Percentiles rank a stretch among this genome's conserved stretches.
These are phyloP conservation scores for Cystobasidium slooffiae DNA, from an alignment of 1,284 basidiomycete genomes.

Conservation along the genomic window DNA sequence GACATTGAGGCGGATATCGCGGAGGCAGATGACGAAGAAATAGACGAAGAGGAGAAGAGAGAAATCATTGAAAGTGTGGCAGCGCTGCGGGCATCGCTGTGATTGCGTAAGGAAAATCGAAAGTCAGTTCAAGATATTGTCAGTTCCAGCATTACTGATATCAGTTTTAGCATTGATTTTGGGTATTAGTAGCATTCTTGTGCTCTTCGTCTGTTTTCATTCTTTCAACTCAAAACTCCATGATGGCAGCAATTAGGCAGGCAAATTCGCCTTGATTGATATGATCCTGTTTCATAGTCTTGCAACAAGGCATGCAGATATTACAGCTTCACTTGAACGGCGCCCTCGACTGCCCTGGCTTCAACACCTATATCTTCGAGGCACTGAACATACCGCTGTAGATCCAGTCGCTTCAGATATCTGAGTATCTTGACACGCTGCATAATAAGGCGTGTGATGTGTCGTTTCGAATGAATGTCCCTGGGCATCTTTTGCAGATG, in stretches of 20 bases:
- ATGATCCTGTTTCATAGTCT: background rate
- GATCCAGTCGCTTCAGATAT: conserved; percentile 73
- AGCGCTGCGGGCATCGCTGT: conserved; percentile 28
- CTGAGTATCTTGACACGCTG: conserved; percentile 79
- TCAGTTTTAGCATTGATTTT: background rate
- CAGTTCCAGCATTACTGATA: background rate
- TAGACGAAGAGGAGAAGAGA: conserved; percentile 24
- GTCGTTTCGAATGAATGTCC: conserved; percentile 77
- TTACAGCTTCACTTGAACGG: conserved; percentile 63
- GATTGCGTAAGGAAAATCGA: too few relatives aligned
- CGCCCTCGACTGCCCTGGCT: conserved; percentile 81
- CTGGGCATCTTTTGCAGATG: conserved; percentile 73
- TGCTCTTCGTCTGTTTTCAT: too few relatives aligned
- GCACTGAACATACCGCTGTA: conserved; percentile 73
- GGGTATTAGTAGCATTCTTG: too few relatives aligned
- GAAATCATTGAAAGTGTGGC: conserved; percentile 36
- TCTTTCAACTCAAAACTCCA: too few relatives aligned
- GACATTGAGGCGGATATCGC: conserved; percentile 39
- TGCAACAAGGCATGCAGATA: background rate
- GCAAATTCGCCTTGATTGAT: too few relatives aligned
- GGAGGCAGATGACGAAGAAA: conserved; percentile 32
- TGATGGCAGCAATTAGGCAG: too few relatives aligned
- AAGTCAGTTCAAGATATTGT: too few relatives aligned
- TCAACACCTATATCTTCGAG: conserved; percentile 78
- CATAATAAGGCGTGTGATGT: conserved; percentile 75